A percentile compares a stretch with the other conserved stretches of the same genome.
Conservation (phyloP, 2,329 filamentous ascomycete species). For the Pseudogymnoascus sp. region DNA sequence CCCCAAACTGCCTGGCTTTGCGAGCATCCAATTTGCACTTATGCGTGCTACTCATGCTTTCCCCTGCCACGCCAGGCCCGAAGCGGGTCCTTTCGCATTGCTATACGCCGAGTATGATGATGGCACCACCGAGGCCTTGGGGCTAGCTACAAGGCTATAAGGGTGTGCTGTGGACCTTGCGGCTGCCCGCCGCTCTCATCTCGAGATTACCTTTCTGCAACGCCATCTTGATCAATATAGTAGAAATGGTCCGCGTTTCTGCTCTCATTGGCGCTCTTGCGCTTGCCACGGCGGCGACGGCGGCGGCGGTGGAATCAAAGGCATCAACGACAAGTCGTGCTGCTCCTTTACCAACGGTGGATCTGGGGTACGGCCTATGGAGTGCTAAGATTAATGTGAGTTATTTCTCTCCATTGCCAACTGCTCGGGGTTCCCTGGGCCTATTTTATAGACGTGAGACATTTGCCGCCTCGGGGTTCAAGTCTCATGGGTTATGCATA, state of each 20-base stretch:
- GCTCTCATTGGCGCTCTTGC: conserved; percentile 1
- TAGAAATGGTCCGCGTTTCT: conserved; percentile 1
- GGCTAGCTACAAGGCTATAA: not conserved
- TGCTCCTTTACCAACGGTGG: conserved; percentile 20
- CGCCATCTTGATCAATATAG: not conserved
- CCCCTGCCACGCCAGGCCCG: not conserved
- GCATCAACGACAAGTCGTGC: not conserved
- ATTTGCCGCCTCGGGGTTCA: not conserved
- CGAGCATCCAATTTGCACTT: not conserved
- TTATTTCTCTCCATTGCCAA: not conserved
- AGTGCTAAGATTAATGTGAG: conserved; percentile 26
- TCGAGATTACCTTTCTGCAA: not conserved
- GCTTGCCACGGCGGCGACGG: not conserved
- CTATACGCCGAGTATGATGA: not conserved
- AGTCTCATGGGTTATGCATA: not conserved
- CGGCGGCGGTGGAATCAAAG: not conserved
- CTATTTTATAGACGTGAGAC: not conserved
- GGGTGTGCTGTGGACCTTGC: not conserved
- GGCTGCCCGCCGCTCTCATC: not conserved
- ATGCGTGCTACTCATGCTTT: not conserved
- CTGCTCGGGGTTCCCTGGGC: not conserved
- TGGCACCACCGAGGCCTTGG: not conserved
- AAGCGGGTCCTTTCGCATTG: not conserved
- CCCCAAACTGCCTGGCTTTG: not conserved
- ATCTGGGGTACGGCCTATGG: conserved; percentile 27